phyloP scores from a whole-genome alignment of 306 rosid genomes.

The Fragaria vesca region DNA sequence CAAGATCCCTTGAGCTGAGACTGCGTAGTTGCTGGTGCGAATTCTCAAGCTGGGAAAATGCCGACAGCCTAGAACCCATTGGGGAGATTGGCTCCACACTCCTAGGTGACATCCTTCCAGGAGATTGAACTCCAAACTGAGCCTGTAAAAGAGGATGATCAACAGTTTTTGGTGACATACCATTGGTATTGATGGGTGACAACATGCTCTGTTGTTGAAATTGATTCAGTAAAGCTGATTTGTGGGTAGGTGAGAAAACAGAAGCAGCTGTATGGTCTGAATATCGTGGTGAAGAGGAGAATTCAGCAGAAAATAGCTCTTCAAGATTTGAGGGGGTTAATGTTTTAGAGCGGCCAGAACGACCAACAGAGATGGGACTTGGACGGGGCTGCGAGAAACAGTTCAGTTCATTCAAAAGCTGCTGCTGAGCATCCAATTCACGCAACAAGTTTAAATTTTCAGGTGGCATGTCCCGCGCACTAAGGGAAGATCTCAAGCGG shows the following conservation, averaged over 20 bases:
- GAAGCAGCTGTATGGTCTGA: constrained; percentile 61
- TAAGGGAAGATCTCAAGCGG: constrained; percentile 81
- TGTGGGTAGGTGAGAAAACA: constrained; percentile 76
- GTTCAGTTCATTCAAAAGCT: constrained; percentile 59
- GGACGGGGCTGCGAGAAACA: constrained; percentile 61
- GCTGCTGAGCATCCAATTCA: constrained; percentile 63
- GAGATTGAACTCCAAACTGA: constrained; percentile 62
- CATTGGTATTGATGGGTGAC: constrained; percentile 72
- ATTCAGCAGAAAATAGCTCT: constrained; percentile 73
- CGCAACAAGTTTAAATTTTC: constrained; percentile 48
- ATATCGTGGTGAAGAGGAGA: constrained; percentile 66
- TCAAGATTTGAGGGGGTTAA: constrained; percentile 84
- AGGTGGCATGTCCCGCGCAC: constrained; percentile 69
- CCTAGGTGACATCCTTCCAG: constrained; percentile 92
- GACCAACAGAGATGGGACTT: constrained; percentile 42
- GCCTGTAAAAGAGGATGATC: constrained; percentile 66
- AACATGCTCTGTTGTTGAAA: constrained; percentile 77
- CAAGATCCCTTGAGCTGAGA: constrained; percentile 72
- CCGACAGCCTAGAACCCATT: constrained; percentile 54
- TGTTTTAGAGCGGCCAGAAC: constrained; percentile 62
- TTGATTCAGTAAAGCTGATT: constrained; percentile 68
- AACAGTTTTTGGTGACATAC: constrained; percentile 58
- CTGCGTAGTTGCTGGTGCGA: constrained; percentile 66
- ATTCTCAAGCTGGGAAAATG: constrained; percentile 63
- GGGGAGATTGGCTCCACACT: constrained; percentile 77